These are phyloP conservation scores for Thraustotheca clavata DNA, from an alignment of 352 stramenopile genomes.

Conservation along the genomic window DNA sequence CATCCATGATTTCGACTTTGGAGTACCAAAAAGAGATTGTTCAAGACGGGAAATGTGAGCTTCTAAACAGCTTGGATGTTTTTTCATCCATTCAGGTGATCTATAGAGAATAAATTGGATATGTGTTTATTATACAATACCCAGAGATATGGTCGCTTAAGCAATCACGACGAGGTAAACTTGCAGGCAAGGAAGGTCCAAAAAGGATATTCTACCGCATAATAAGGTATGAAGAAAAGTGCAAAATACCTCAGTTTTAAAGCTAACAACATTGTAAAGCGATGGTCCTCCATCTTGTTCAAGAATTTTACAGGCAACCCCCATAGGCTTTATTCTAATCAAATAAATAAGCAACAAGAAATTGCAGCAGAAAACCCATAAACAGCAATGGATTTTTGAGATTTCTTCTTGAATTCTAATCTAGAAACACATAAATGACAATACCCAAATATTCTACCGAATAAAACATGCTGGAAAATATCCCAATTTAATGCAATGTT, in stretches of 20 bases:
- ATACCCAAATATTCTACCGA: conserved; percentile 17
- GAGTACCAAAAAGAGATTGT: conserved; percentile 12
- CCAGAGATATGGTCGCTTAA: conserved; percentile 27
- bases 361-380: conserved; percentile 34
- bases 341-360: background rate
- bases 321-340: conserved; percentile 16
- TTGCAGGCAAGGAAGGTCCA: conserved; percentile 26
- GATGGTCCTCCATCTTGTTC: conserved; percentile 44
- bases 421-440: conserved; percentile 15
- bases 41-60: conserved; percentile 25
- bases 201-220: conserved; percentile 23
- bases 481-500: conserved; percentile 40
- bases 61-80: conserved; percentile 24
- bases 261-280: conserved; percentile 48
- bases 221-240: background rate
- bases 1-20: background rate
- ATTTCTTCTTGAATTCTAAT: conserved; percentile 43
- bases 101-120: conserved; percentile 4
- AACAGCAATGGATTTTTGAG: conserved; percentile 48
- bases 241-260: conserved; percentile 36
- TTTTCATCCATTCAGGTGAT: conserved; percentile 28
- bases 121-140: background rate
- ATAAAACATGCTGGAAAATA: conserved; percentile 66
- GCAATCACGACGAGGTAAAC: conserved; percentile 27
- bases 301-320: conserved; percentile 43